These are phyloP conservation scores for Tetraselmis chui DNA, from an alignment of 139 green algal species.

Conservation along the genomic window DNA sequence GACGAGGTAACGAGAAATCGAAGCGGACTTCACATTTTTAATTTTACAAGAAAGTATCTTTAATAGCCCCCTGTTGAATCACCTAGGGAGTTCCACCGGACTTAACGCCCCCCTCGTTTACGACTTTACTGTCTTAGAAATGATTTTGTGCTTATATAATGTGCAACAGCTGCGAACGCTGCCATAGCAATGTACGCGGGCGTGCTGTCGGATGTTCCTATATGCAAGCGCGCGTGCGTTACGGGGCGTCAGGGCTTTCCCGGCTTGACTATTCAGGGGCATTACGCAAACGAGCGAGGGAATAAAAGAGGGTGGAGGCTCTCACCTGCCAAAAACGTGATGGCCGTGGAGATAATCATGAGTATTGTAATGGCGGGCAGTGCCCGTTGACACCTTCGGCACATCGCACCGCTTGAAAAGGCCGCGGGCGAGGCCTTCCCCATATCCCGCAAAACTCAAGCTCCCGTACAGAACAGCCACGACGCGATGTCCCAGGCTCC, in stretches of 20 bases:
- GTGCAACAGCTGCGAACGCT: background rate
- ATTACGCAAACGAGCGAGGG: background rate
- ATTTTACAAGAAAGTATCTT: no score
- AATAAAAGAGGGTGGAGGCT: background rate
- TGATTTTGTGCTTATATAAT: background rate
- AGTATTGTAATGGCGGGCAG: background rate
- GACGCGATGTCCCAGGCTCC: no score
- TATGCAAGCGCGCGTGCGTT: no score
- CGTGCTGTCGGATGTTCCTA: no score
- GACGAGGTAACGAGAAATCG: background rate
- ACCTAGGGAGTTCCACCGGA: no score
- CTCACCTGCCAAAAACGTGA: background rate
- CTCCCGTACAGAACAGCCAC: no score
- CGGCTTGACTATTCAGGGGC: background rate
- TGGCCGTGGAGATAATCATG: background rate
- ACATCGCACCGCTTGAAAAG: background rate
- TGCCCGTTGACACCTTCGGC: background rate
- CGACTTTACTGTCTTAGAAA: no score
- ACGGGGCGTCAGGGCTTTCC: no score
- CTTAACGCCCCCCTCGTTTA: no score
- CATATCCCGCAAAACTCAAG: no score
- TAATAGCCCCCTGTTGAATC: no score
- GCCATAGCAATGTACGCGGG: background rate
- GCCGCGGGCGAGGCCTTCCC: background rate
- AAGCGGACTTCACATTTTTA: no score